Evolutionary conservation across 352 stramenopile species (phyloP).

Genomic region (Phytopythium sindhum): DNA sequence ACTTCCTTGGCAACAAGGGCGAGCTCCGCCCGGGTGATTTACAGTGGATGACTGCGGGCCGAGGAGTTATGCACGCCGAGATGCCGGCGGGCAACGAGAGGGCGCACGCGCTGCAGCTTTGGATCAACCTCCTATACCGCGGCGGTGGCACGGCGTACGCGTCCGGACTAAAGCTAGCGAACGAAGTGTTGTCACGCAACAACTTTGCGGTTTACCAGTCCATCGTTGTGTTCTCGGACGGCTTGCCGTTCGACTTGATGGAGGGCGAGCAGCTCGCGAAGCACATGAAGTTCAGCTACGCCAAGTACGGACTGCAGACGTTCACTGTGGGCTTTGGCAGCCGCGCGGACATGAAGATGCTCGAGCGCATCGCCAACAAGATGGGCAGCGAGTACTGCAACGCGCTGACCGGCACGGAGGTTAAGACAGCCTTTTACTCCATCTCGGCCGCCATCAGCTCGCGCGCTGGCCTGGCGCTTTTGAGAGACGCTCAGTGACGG

Average conservation of each 20-base stretch:
- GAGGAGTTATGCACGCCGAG: slow-evolving; percentile 47
- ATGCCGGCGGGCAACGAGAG: slow-evolving; percentile 31
- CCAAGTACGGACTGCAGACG: slow-evolving; percentile 50
- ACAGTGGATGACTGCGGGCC: slow-evolving; percentile 49
- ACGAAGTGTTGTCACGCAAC: slow-evolving; percentile 66
- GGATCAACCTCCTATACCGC: slow-evolving; percentile 44
- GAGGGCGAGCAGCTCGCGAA: slow-evolving; percentile 42
- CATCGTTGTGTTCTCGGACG: slow-evolving; percentile 74
- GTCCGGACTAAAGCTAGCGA: slow-evolving; percentile 47
- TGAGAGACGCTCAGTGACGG: too few relatives aligned
- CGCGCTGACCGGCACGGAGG: slow-evolving; percentile 53
- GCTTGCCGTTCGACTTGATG: slow-evolving; percentile 38
- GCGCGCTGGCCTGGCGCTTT: slow-evolving; percentile 47
- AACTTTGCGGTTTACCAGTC: slow-evolving; percentile 60
- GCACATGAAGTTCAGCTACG: slow-evolving; percentile 51
- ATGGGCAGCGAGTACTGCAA: slow-evolving; percentile 58
- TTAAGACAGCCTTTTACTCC: slow-evolving; percentile 67
- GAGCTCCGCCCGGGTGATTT: slow-evolving; percentile 35
- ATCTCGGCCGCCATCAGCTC: slow-evolving; percentile 73
- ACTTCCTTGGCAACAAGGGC: too few relatives aligned
- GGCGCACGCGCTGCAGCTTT: slow-evolving; percentile 38
- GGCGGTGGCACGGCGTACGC: slow-evolving; percentile 53
- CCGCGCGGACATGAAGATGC: slow-evolving; percentile 46
- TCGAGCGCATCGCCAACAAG: slow-evolving; percentile 55
- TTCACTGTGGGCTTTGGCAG: slow-evolving; percentile 73